A percentile compares a stretch with the other conserved stretches of the same genome.
phyloP scores from a whole-genome alignment of 306 rosid species.

The Betula pendula region DNA sequence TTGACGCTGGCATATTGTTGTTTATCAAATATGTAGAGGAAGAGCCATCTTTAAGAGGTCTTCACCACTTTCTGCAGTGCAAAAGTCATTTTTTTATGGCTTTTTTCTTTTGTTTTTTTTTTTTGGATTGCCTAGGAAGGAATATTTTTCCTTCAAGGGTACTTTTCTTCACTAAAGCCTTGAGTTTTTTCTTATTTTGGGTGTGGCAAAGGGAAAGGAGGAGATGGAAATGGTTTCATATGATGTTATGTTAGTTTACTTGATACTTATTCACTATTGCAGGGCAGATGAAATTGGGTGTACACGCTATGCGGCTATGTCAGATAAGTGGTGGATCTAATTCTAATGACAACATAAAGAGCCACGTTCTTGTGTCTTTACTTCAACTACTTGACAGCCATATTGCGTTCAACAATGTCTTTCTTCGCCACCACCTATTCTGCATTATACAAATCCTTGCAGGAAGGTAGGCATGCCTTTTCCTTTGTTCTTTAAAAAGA shows the following conservation, averaged over 20 bases:
- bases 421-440: constrained; percentile 88
- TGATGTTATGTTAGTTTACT: background rate
- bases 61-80: constrained; percentile 23
- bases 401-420: constrained; percentile 72
- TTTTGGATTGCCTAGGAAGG: background rate
- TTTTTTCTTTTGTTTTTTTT: background rate
- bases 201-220: background rate
- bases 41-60: constrained; percentile 86
- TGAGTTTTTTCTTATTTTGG: background rate
- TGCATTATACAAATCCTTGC: constrained; percentile 86
- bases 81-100: background rate
- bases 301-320: constrained; percentile 81
- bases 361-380: constrained; percentile 64
- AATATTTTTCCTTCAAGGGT: background rate
- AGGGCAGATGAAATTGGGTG: constrained; percentile 88
- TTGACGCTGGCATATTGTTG: constrained; percentile 64
- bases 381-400: constrained; percentile 74
- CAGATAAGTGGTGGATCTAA: constrained; percentile 62
- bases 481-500: background rate
- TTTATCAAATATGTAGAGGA: constrained; percentile 73
- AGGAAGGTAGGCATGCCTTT: constrained; percentile 57
- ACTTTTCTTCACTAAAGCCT: background rate
- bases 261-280: constrained; percentile 40
- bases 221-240: background rate
- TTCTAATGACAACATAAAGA: constrained; percentile 49